Base-by-base conservation (phyloP, 2,329 filamentous ascomycete species). In the Aureobasidium mangrovei region DNA sequence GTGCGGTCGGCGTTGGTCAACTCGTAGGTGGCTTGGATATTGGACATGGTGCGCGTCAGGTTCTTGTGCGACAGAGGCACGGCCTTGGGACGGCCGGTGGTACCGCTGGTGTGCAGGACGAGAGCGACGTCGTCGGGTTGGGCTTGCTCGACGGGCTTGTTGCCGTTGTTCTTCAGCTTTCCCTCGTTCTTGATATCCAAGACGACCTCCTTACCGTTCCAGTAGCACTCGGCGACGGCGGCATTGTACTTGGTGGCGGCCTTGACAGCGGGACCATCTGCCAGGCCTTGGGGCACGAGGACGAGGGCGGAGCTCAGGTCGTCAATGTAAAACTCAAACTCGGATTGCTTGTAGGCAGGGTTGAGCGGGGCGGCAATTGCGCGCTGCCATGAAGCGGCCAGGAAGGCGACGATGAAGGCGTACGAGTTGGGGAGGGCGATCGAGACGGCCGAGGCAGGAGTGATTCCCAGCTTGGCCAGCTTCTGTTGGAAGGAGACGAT, bases 301-400 rank as follows among this genome's bases (percentile, higher is more conserved):
- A 89, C 80, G 56, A 94, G 74, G 33, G 84, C 84, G 4, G 88
- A 91, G 66, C 84, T 87, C 62, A 94, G 77, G 67, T 95, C 88
- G 60, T 90, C 85, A 64, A 95, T 91, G 70, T 93, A 94, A 71
- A 94, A 94, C 68, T 93, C 88, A 67, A 91, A 93, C 69, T 94
- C 88, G 55, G 84, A 84, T 70, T 93, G 87, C 74, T 91, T 94
- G 75, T 94, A 94, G 42, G 84, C 85, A 39, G 88, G 83, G 69
- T 95, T 94, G 60, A 95, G 74, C n/a, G 88, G 89, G 3, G 89
- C 89, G 6, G 88, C 88, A 61, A 93, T 85, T 31, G 77, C 86
- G 63, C 89, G 80, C 73, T 93, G 88, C 82, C 85, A 89, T n/a
- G 87, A 82, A 18, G 83, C 79, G n/a, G 88, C 88, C 42, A 94